Evolutionary conservation across 257 asterid genomes (phyloP).

Genomic region (Misopates orontium): DNA sequence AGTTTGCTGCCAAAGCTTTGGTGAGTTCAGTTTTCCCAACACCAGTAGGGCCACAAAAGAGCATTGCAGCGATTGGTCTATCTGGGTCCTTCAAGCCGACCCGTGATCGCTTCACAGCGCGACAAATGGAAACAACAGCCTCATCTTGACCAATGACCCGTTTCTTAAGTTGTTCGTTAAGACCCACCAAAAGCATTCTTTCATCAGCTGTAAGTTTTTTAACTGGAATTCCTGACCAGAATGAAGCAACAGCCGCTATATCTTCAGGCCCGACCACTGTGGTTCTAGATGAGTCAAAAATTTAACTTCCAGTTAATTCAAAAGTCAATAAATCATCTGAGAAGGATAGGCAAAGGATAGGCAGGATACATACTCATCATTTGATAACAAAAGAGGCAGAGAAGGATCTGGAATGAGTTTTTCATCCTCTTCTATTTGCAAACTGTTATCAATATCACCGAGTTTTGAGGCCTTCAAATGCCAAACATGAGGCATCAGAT

Average conservation of each 20-base stretch:
- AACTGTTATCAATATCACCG: conserved; percentile 41
- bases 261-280: conserved; percentile 81
- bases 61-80: conserved; percentile 97
- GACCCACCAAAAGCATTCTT: conserved; percentile 72
- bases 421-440: conserved; percentile 41
- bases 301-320: conserved; percentile 26
- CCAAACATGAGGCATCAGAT: conserved; percentile 27
- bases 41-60: conserved; percentile 99
- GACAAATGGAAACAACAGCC: conserved; percentile 85
- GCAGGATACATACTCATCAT: conserved; percentile 70
- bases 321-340: conserved; percentile 12
- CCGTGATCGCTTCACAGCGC: conserved; percentile 96
- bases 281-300: conserved; percentile 42
- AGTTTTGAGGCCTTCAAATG: conserved; percentile 55
- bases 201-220: conserved; percentile 83
- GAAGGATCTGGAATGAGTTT: conserved; percentile 35
- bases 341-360: neutral
- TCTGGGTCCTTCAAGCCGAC: conserved; percentile 92
- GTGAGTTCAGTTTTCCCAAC: conserved; percentile 98
- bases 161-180: conserved; percentile 82
- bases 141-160: conserved; percentile 98
- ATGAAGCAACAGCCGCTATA: conserved; percentile 91
- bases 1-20: conserved; percentile 88
- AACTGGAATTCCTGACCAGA: conserved; percentile 92
- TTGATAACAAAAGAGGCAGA: conserved; percentile 34